Base-by-base conservation (phyloP, 169 alveolate species). In the Eimeria mitis region DNA sequence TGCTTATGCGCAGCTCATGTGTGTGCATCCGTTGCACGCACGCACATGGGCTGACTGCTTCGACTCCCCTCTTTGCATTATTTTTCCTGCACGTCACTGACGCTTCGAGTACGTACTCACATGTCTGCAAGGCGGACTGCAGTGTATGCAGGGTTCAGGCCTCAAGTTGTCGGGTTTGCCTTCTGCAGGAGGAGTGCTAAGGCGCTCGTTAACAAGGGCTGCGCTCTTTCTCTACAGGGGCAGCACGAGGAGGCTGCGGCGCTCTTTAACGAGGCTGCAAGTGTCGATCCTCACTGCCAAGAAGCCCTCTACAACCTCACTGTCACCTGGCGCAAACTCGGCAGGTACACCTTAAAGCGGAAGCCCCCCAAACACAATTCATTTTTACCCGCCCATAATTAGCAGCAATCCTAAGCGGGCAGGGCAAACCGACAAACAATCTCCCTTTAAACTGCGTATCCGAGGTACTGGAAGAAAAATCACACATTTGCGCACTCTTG, bases 121-220 rank as follows among this genome's bases (percentile, higher is more conserved):
- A 56, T 2, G n/a, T 59, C 70, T 1, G 70, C 70, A 59, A n/a
- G 31, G 31, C 13, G 31, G 7, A 9, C 70, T 7, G 31, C 70
- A 21, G 70, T 59, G 31, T 21, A 25, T 59, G 31, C 70, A 59
- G 70, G 44, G 25, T 65, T 21, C 75, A 0, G 14, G 44, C 44
- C 9, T 1, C 21, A 28, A 25, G 16, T 54, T 14, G n/a, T 16
- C 21, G 59, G n/a, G 23, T 75, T 37, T 34, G 2, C 19, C 40
- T 63, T 47, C 42, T 21, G 40, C 96, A 92, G 96, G 89, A 61
- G 65, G 52, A 92, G 73, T 73, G 81, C 92, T n/a, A 42, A 31
- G 95, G 99, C 99, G 6, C 97, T 98, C 68, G 99, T 98, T 34
- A 98, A 98, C 94, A 98, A 98, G 96, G 99, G 99, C 23, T 98